These are phyloP conservation scores for Schizosaccharomyces japonicus DNA, from an alignment of 805 yeast genomes.

Conservation along the genomic window DNA sequence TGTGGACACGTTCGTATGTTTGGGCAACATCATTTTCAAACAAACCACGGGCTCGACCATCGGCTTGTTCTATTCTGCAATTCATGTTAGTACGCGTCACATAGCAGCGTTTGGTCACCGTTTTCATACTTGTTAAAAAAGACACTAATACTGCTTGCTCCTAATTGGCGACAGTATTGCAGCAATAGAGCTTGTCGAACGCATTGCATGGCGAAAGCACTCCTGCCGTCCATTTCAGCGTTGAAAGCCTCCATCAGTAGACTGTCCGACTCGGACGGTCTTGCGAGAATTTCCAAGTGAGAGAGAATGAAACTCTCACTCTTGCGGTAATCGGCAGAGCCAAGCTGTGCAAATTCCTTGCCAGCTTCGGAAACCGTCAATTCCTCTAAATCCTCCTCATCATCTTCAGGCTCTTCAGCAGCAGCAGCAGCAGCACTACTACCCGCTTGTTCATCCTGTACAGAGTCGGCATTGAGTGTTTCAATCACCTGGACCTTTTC, in stretches of 20 bases:
- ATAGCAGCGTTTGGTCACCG: no score
- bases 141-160: conserved; percentile 30
- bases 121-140: conserved; percentile 43
- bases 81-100: neutral
- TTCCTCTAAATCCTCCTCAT: conserved; percentile 11
- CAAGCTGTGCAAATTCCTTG: conserved; percentile 34
- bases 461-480: conserved; percentile 14
- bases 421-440: conserved; percentile 6
- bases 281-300: conserved; percentile 38
- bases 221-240: conserved; percentile 40
- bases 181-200: conserved; percentile 59
- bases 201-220: conserved; percentile 31
- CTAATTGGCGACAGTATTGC: conserved; percentile 35
- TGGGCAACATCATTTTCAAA: conserved; percentile 49
- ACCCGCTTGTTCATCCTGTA: neutral
- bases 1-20: conserved; percentile 51
- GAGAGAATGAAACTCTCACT: conserved; percentile 29
- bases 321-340: conserved; percentile 23
- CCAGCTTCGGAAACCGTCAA: conserved; percentile 35
- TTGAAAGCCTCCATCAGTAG: conserved; percentile 84
- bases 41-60: conserved; percentile 42
- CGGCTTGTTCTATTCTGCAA: conserved; percentile 8
- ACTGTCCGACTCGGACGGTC: conserved; percentile 73
- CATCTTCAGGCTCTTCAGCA: conserved; percentile 6
- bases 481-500: conserved; percentile 14